Evolutionary conservation across 1,284 basidiomycete species (phyloP), one percentile per base, ranked within the genome.

Genomic region (Ustilago curta): DNA sequence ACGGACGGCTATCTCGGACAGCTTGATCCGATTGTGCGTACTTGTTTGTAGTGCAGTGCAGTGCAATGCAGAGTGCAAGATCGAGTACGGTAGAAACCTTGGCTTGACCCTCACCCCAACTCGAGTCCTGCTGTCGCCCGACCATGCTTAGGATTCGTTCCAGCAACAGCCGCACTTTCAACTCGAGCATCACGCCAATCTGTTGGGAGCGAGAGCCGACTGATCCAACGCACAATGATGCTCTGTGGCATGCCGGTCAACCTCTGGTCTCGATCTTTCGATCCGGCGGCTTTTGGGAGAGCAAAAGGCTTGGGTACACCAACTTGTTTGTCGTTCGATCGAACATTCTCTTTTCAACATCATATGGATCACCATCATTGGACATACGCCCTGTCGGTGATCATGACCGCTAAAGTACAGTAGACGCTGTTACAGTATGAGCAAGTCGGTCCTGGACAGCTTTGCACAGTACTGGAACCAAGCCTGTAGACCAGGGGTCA

Each of bases 201-300:
- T 5, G 11, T 11, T 29, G 7, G 8, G 19, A 27, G 31, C 35
- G 31, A 42, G 16, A 19, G 4, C 9, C 11, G 21, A 21, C 23
- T 8, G 23, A 19, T 21, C 35, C n/a, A n/a, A 52, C 25, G 67
- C 67, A 63, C 67, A 11, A 70, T 70, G 67, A 70, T 70, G 57
- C 25, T 31, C 3, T 50, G 42, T 51, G 60, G 49, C 67, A 63
- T 70, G 56, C 21, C 32, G 8, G 2, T 39, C 4, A 42, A 47
- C 23, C n/a, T 32, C 32, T 25, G 5, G 18, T 47, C 25, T 27
- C 50, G 50, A 39, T 25, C 50, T 2, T 35, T 18, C 11, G 18
- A 40, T 6, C 12, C 12, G 7, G 25, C 45, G 45, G 45, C 27
- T n/a, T 29, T 5, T 19, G 27, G 9, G 16, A 19, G 50, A 42